Percentiles rank a stretch among this genome's conserved stretches.
These are phyloP conservation scores for Nakaseomyces uthaithaninus DNA, from an alignment of 1,139 yeast species.

Conservation along the genomic window DNA sequence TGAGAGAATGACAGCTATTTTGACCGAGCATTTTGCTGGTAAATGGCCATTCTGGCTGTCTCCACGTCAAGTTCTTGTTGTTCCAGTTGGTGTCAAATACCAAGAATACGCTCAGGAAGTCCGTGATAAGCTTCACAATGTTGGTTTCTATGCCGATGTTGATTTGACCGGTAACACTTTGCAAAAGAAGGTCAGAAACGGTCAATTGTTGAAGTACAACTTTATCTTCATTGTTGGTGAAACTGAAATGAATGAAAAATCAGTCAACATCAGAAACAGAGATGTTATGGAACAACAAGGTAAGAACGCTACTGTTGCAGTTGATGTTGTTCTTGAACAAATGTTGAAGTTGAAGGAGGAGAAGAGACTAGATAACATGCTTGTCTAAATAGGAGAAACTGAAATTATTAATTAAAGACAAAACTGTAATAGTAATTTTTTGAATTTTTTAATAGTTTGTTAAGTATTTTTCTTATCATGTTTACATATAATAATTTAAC, in stretches of 20 bases:
- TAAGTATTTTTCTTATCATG: constrained; percentile 1
- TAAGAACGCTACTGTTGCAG: constrained; percentile 72
- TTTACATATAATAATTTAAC: constrained; percentile 1
- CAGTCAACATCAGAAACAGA: constrained; percentile 90
- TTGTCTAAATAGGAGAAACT: constrained; percentile 15
- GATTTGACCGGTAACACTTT: constrained; percentile 90
- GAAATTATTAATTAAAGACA: background rate
- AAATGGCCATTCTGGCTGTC: constrained; percentile 99
- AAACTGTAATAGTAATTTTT: background rate
- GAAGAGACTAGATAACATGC: constrained; percentile 58
- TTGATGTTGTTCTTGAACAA: constrained; percentile 64
- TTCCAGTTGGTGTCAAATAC: constrained; percentile 92
- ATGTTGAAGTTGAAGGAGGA: constrained; percentile 54
- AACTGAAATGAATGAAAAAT: constrained; percentile 66
- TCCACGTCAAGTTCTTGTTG: constrained; percentile 90
- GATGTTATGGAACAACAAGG: constrained; percentile 80
- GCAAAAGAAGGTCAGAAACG: constrained; percentile 93
- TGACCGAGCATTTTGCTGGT: constrained; percentile 95
- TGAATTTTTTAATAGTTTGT: background rate
- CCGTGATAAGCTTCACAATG: constrained; percentile 53
- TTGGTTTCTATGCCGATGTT: constrained; percentile 82
- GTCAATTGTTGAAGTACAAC: constrained; percentile 86
- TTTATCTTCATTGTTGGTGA: constrained; percentile 95
- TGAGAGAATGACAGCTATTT: constrained; percentile 96
- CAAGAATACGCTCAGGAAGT: constrained; percentile 80